Evolutionary conservation across 1,284 basidiomycete genomes (phyloP).

Genomic region (Naganishia sp.): DNA sequence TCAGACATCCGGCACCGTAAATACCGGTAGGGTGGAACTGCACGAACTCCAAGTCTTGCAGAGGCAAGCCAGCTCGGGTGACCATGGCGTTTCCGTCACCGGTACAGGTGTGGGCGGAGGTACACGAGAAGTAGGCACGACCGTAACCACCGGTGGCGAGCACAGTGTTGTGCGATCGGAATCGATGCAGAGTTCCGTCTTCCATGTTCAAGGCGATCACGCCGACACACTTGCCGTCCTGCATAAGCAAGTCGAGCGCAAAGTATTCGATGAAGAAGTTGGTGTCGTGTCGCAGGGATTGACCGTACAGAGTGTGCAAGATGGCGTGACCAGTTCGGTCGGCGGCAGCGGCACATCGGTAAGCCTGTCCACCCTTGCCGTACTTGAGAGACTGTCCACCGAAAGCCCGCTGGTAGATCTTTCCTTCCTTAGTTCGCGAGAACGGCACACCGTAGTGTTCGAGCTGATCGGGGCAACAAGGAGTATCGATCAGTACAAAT

Average conservation of each 20-base stretch:
- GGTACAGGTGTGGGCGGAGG: constrained; percentile 97
- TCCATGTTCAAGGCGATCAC: constrained; percentile 99
- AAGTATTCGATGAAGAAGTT: constrained; percentile 99
- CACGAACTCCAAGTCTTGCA: constrained; percentile 98
- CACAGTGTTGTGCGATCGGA: constrained; percentile 98
- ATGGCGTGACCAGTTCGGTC: constrained; percentile 97
- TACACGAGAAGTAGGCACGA: constrained; percentile 98
- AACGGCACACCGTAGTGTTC: constrained; percentile 99
- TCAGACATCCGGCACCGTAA: constrained; percentile 98
- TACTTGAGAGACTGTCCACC: constrained; percentile 97
- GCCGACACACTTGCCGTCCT: constrained; percentile 98
- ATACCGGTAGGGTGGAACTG: constrained; percentile 99
- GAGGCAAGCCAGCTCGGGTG: constrained; percentile 88
- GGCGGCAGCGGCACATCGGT: constrained; percentile 97
- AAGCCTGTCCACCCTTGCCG: constrained; percentile 98
- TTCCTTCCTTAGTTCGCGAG: constrained; percentile 97
- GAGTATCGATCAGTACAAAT: background rate
- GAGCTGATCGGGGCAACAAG: constrained; percentile 61
- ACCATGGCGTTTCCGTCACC: constrained; percentile 99
- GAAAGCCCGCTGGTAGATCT: constrained; percentile 99
- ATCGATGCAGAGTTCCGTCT: constrained; percentile 97
- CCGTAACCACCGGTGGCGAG: constrained; percentile 98
- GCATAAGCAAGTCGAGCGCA: constrained; percentile 96
- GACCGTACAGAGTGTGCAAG: constrained; percentile 97
- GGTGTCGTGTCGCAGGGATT: constrained; percentile 98